Conservation (phyloP, 192 early-diverging fungal species). For the Linnemannia hyalina region DNA sequence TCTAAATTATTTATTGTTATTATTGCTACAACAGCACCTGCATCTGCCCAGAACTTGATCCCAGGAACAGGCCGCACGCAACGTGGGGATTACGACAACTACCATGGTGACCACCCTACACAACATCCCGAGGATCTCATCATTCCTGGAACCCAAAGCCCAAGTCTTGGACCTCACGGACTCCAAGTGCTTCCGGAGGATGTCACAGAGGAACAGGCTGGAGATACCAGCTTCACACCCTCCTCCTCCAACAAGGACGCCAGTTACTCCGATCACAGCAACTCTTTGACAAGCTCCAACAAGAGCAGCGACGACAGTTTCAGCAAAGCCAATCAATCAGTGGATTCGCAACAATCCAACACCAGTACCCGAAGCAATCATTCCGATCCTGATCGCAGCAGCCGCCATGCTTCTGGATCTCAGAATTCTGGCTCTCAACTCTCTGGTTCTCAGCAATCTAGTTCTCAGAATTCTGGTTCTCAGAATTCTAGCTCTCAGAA, state of each 20-base stretch:
- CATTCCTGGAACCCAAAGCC: not conserved
- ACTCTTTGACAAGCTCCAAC: not conserved
- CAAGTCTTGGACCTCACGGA: not conserved
- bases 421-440: not conserved
- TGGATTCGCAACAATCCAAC: not conserved
- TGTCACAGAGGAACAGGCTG: not conserved
- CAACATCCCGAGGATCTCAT: not conserved
- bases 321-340: not conserved
- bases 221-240: not conserved
- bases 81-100: not conserved
- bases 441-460: conserved; percentile 12
- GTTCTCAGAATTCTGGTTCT: not conserved
- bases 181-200: not conserved
- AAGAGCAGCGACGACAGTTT: conserved; percentile 1
- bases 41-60: not conserved
- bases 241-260: not conserved
- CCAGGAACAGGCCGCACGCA: not conserved
- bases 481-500: not conserved
- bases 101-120: not conserved
- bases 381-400: not conserved
- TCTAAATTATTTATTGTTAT: not conserved
- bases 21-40: not conserved
- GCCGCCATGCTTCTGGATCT: not conserved
- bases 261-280: not conserved
- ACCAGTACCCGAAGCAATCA: not conserved